Base-by-base conservation (phyloP, 164 flowering plant genomes). In the Saururus chinensis region DNA sequence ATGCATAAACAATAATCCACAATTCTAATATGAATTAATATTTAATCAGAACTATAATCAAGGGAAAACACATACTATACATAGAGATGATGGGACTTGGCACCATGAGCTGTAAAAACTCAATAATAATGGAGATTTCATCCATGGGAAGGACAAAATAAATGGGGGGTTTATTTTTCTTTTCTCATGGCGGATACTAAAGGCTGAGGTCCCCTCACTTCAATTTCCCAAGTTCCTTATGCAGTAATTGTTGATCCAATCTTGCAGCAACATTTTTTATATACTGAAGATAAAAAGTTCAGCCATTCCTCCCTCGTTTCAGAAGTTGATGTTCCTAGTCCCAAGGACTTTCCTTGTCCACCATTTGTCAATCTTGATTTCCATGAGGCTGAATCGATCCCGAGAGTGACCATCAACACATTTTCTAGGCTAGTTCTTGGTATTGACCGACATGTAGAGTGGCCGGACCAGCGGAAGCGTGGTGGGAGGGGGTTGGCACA, bases 361-460 rank as follows among this genome's bases (percentile, higher is more conserved):
- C 89, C 96, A 40, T 84, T 86, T 80, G 82, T 84, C 41, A 86
- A 89, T 80, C 62, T 74, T 53, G 93, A 85, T 80, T 86, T 86
- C 70, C 90, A 77, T 69, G 95, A 89, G 68, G 80, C 70, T 58
- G 84, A 85, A 53, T 68, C 83, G 16, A 78, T 89, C 60, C 96
- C 98, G 63, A 77, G 61, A 49, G 79, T 89, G 55, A 80, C 88
- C 11, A 41, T 75, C 25, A 60, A 58, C 64, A 69, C 76, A 22
- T 88, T 92, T 70, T 61, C 79, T 22, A 79, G 81, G 66, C 53
- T 83, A 66, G 82, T 86, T 68, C 51, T 75, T 62, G 85, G 86
- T 30, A 64, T 55, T 60, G 76, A 77, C 53, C 72, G 75, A 42
- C 51, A 51, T 51, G 37, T n/a, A n/a, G n/a, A n/a, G n/a, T n/a